These are phyloP conservation scores for Ophiocordyceps camponoti-leonardi DNA, from an alignment of 2,329 filamentous ascomycete species.

Conservation along the genomic window DNA sequence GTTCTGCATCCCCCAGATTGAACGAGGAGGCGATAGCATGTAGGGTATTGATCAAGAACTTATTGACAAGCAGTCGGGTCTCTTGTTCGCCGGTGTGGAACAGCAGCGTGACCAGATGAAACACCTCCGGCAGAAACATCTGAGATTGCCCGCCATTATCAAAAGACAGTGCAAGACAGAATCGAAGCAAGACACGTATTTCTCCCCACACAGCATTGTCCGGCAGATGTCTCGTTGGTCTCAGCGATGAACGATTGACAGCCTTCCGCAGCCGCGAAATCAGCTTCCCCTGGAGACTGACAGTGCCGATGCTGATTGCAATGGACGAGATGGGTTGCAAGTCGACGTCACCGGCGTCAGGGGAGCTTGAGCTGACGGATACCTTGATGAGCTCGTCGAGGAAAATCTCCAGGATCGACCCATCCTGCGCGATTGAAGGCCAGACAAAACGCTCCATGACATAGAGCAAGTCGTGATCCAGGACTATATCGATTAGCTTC, in stretches of 20 bases:
- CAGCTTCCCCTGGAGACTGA: conserved; percentile 47
- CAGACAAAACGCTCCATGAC: conserved; percentile 49
- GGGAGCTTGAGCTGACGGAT: conserved; percentile 22
- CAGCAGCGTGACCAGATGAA: conserved; percentile 55
- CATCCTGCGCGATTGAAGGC: conserved; percentile 47
- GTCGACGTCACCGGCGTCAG: conserved; percentile 1
- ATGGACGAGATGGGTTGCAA: conserved; percentile 45
- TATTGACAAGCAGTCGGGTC: conserved; percentile 41
- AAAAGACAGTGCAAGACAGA: conserved; percentile 50
- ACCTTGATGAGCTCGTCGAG: conserved; percentile 49
- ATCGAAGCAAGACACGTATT: conserved; percentile 48
- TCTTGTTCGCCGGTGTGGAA: conserved; percentile 44
- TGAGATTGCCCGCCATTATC: conserved; percentile 51
- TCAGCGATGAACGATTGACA: conserved; percentile 47
- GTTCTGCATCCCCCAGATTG: conserved; percentile 38
- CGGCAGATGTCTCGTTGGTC: conserved; percentile 46
- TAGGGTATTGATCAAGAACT: conserved; percentile 47
- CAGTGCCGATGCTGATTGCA: conserved; percentile 43
- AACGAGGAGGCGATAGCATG: conserved; percentile 53
- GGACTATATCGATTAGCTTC: conserved; percentile 48
- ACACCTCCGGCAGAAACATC: conserved; percentile 50
- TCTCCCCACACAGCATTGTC: conserved; percentile 56
- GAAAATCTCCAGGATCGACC: conserved; percentile 48
- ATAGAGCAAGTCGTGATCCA: conserved; percentile 40
- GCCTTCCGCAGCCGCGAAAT: conserved; percentile 49